phyloP scores from a whole-genome alignment of 257 asterid species.

The Solanum virginianum region DNA sequence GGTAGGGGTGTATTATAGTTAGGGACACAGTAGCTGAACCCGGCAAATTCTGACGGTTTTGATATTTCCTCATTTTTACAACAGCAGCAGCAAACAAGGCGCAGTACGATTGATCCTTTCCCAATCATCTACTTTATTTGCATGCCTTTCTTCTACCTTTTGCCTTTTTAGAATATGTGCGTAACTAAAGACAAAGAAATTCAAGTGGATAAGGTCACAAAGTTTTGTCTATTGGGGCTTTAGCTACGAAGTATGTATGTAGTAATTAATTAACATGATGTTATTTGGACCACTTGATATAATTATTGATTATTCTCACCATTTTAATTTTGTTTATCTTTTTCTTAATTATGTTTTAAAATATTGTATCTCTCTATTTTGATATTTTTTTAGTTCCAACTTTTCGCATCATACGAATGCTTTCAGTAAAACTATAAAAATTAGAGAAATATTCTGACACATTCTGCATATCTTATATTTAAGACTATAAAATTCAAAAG shows the following conservation, averaged over 20 bases:
- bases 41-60: constrained; percentile 14
- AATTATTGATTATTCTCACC: background rate
- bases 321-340: no score
- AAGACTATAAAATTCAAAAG: no score
- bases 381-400: background rate
- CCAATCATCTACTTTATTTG: background rate
- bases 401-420: no score
- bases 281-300: background rate
- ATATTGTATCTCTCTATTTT: background rate
- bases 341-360: no score
- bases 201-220: background rate
- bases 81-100: background rate
- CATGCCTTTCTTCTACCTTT: background rate
- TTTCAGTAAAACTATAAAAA: no score
- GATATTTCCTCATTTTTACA: constrained; percentile 10
- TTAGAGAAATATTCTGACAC: no score
- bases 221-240: background rate
- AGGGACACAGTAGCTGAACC: constrained; percentile 2
- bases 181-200: background rate
- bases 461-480: no score
- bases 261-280: background rate
- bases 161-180: background rate
- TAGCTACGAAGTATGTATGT: background rate
- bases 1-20: background rate
- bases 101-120: background rate